Evolutionary conservation across 768 basidiomycete genomes (phyloP).

Genomic region (Auriscalpium orientale): DNA sequence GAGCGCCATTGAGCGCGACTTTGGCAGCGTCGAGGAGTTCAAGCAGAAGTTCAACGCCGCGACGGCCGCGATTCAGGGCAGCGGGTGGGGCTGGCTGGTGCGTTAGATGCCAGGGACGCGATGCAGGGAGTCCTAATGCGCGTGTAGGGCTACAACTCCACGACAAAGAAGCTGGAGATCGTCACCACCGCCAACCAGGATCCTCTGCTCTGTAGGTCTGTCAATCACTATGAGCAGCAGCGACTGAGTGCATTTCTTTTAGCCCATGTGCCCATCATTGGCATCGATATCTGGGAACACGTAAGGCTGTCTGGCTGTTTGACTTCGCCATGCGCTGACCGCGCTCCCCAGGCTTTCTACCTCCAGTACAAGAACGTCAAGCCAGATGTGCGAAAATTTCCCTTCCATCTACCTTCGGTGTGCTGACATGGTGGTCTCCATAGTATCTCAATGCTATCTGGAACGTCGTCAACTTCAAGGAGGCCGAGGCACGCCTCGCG

Average conservation of each 20-base stretch:
- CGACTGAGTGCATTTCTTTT: constrained; percentile 4
- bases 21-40: constrained; percentile 80
- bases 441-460: constrained; percentile 94
- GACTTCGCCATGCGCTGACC: constrained; percentile 30
- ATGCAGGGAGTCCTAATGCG: not conserved
- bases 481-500: constrained; percentile 60
- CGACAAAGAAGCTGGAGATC: constrained; percentile 73
- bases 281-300: constrained; percentile 97
- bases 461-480: constrained; percentile 93
- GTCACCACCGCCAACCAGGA: constrained; percentile 96
- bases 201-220: constrained; percentile 56
- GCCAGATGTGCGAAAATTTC: constrained; percentile 61
- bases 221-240: not conserved
- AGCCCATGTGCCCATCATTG: constrained; percentile 88
- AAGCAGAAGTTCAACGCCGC: constrained; percentile 82
- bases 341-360: constrained; percentile 37
- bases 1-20: constrained; percentile 68
- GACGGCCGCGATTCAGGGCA: constrained; percentile 91
- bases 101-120: constrained; percentile 16
- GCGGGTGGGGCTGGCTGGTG: constrained; percentile 98
- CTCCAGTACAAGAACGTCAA: constrained; percentile 86
- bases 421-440: not conserved
- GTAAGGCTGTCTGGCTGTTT: constrained; percentile 20
- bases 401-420: not conserved
- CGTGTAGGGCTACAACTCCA: constrained; percentile 60